Base-by-base conservation (phyloP, 352 stramenopile species). In the Phytophthora chlamydospora region DNA sequence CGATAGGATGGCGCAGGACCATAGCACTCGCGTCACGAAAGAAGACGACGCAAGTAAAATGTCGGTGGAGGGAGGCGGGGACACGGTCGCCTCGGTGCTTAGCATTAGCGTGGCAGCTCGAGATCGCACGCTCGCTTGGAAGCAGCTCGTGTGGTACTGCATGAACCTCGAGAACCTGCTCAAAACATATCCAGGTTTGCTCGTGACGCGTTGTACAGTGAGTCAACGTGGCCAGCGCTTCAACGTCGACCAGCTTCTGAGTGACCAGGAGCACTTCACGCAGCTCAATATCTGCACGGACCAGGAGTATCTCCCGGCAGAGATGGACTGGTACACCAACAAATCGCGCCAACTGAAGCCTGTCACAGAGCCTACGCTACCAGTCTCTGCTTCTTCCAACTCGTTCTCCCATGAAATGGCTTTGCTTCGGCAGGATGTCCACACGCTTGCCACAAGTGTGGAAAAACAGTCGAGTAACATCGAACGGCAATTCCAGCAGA, bases 281-380 rank as follows among this genome's bases (percentile, higher is more conserved):
- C 41, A 61, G 41, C 39, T 45, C 2, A 36, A 51, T 54, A 44
- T 53, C 5, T 49, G 39, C 10, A 52, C 52, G 0, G 21, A 60
- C 16, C 21, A 61, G 24, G 34, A 53, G 36, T 53, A 19, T 35
- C 35, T 62, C 6, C 53, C 53, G 11, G 41, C 41, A n/a, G 53
- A 54, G 13, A 62, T 62, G 41, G 33, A 42, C 9, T 62, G 53
- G 53, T 54, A 62, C 19, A 62, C 44, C 21, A 62, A 62, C 19
- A 62, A 32, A 39, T 3, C 16, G 17, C 38, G 31, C n/a, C 17
- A 35, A 4, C 12, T 12, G 34, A 49, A 49, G 42, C 6, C 13
- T 11, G 2, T 12, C 3, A 21, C 13, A 3, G n/a, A 31, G n/a
- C 27, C 34, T n/a, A 6, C 48, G 16, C 43, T 33, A 4, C 0